Evolutionary conservation across 2,329 filamentous ascomycete genomes (phyloP), one percentile per base, ranked within the genome.

Genomic region (Sclerotinia glacialis): DNA sequence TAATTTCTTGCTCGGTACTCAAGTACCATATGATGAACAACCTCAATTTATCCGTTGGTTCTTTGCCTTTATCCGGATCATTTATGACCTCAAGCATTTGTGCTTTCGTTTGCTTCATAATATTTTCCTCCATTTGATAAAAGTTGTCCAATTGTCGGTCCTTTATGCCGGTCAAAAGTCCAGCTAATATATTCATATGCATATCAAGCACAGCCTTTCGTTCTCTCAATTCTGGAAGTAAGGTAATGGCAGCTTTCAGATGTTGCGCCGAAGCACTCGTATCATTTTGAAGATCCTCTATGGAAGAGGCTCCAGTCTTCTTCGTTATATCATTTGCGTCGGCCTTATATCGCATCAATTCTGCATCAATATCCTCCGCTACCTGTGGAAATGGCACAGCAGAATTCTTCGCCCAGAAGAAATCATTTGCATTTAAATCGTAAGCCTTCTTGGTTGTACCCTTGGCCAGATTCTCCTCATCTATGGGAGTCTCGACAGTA

Each of bases 151-250:
- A 83, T 77, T 98, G 93, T 21, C 95, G 88, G 72, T 96, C 92
- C 77, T 98, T 97, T 78, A 98, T 97, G 1, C 93, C 93, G 0
- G 81, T 83, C 50, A 88, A 76, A 3, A 88, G 77, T 0, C 92
- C 91, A 1, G 93, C 94, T 4, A 96, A 83, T 67, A 98, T 97
- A 76, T 96, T 97, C 95, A 99, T 99, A 78, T 99, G 95, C 91
- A 97, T 98, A 76, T 97, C 95, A 6, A 99, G 85, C 26, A 89
- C 85, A n/a, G 89, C 88, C 77, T 99, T 99, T 67, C 95, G 88
- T 78, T 98, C 95, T 70, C 93, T 85, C 71, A 99, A 83, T 77
- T 98, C 94, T 0, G 95, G 96, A 18, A 99, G 82, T 28, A 97
- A 81, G 0, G 94, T 96, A 73, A 99, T 97, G 16, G 94, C 96